These are phyloP conservation scores for Komagataella kurtzmanii DNA, from an alignment of 805 yeast species.

Conservation along the genomic window DNA sequence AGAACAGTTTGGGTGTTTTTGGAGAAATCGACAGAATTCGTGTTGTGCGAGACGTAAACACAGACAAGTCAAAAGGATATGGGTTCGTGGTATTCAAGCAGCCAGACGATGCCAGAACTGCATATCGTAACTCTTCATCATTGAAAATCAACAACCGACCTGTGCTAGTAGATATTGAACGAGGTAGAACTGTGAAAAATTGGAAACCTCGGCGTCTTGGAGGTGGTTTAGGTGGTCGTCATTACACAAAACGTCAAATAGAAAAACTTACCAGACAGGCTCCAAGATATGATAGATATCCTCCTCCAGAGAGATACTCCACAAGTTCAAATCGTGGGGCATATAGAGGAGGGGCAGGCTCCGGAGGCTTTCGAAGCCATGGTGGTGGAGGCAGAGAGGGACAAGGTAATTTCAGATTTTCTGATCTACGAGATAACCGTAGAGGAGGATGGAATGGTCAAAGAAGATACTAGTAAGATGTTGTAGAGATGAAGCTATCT, in stretches of 20 bases:
- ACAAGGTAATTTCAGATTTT: neutral
- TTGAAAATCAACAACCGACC: slow-evolving; percentile 35
- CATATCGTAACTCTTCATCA: slow-evolving; percentile 47
- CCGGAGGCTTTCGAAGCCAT: neutral
- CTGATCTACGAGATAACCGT: neutral
- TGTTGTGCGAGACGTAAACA: slow-evolving; percentile 38
- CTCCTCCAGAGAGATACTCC: neutral
- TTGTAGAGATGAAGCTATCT: neutral
- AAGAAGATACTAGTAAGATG: neutral
- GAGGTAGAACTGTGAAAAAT: slow-evolving; percentile 50
- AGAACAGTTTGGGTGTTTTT: slow-evolving; percentile 42
- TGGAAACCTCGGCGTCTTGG: slow-evolving; percentile 74
- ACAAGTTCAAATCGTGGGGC: neutral
- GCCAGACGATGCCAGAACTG: slow-evolving; percentile 45
- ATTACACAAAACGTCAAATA: slow-evolving; percentile 22
- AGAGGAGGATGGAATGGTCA: neutral
- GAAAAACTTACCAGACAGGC: neutral
- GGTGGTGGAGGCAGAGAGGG: neutral
- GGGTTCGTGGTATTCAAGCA: slow-evolving; percentile 65
- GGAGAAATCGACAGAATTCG: slow-evolving; percentile 59
- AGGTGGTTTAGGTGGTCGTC: slow-evolving; percentile 86
- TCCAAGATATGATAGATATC: neutral
- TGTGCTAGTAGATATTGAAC: slow-evolving; percentile 57
- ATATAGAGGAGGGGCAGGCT: neutral
- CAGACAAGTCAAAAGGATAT: slow-evolving; percentile 58